Base-by-base conservation (phyloP, 1,284 basidiomycete species). In the Ustilago trichophora region DNA sequence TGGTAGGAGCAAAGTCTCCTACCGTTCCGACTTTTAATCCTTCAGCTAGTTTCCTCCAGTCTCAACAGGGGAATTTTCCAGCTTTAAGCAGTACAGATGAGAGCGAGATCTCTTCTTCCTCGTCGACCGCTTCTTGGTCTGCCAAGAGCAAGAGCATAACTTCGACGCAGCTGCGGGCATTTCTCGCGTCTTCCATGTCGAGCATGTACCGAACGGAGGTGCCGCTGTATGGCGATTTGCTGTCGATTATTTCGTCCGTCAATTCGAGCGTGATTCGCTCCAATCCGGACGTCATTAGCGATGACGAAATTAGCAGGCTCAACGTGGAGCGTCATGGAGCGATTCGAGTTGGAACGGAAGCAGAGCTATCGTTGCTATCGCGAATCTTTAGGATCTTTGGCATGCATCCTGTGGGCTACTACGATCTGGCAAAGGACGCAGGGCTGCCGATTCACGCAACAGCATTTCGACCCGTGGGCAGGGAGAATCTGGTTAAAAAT, bases 401-500 rank as follows among this genome's bases (percentile, higher is more conserved):
- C 15, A 84, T 84, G 83, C 56, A 72, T 29, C 77, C 83, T 3
- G 83, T 84, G 0, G 83, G 83, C 3, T 84, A 84, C 71, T 84
- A 84, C 64, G 83, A 84, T 58, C 76, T 84, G 29, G 78, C 80
- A 15, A 74, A 72, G 13, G 44, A 69, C 33, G 76, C 81, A 4
- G 80, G 81, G n/a, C 66, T 83, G 10, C 83, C 83, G 9, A 83
- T 84, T 15, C 83, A 84, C 62, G 78, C 83, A 0, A 84, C 83
- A 0, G 83, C 83, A 0, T 84, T 84, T 64, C 67, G 83, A 22
- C 81, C 83, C 3, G 65, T 78, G 34, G 67, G 67, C 2, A 59
- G 57, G n/a, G 52, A 44, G 3, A 60, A 80, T 2, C 72, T 84
- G 21, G 59, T 76, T 3, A 63, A 66, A 55, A 83, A 84, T 63